These are phyloP conservation scores for Hydrangea macrophylla DNA, from an alignment of 148 eudicot genomes.

Conservation along the genomic window DNA sequence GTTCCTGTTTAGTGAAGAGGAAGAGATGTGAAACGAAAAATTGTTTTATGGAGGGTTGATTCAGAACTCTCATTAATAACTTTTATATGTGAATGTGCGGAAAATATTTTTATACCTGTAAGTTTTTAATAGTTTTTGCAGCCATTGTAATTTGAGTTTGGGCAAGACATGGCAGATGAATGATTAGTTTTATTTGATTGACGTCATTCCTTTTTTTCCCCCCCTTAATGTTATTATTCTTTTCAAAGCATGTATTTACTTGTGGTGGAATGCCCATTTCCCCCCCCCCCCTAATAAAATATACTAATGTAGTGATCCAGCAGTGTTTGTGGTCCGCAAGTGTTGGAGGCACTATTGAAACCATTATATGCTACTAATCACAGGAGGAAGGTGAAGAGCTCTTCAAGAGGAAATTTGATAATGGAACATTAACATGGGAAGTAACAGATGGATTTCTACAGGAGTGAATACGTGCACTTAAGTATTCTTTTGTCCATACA, in stretches of 20 bases:
- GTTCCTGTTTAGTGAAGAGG: slow-evolving; percentile 4
- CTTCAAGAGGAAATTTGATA: too few relatives aligned
- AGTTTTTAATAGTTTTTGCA: slow-evolving; percentile 7
- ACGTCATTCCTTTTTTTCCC: too few relatives aligned
- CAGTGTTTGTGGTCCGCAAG: background rate
- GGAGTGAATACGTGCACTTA: too few relatives aligned
- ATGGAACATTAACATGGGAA: too few relatives aligned
- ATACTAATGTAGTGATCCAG: too few relatives aligned
- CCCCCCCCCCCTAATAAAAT: too few relatives aligned
- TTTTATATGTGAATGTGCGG: slow-evolving; percentile 1
- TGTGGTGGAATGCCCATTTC: too few relatives aligned
- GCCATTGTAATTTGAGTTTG: slow-evolving; percentile 4
- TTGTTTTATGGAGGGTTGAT: background rate
- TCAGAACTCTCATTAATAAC: background rate
- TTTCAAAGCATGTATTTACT: background rate
- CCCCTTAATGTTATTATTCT: too few relatives aligned
- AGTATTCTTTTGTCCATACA: too few relatives aligned
- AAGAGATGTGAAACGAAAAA: background rate
- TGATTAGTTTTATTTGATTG: background rate
- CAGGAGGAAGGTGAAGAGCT: too few relatives aligned
- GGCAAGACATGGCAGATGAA: slow-evolving; percentile 5
- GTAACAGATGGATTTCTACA: too few relatives aligned
- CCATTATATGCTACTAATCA: too few relatives aligned
- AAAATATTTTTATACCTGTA: slow-evolving; percentile 2
- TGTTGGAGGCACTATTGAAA: background rate